phyloP scores from a whole-genome alignment of 176 grass and related monocot genomes.

The Rhynchospora tenuis region DNA sequence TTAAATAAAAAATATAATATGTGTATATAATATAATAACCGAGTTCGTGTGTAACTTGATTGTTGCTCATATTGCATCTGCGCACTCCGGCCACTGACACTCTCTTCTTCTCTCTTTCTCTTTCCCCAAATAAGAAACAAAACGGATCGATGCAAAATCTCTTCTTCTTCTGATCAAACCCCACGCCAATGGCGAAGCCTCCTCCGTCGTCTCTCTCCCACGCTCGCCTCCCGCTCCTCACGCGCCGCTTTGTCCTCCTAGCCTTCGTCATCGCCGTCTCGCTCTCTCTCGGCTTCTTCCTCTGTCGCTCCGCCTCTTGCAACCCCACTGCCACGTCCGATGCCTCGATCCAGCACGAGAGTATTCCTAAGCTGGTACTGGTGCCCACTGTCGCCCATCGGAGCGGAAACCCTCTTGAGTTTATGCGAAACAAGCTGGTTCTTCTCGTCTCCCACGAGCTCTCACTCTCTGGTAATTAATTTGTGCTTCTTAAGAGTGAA shows the following conservation, averaged over 20 bases:
- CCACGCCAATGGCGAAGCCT: conserved; percentile 1
- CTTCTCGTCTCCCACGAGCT: conserved; percentile 93
- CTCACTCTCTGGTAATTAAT: conserved; percentile 75
- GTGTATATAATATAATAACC: too few species aligned
- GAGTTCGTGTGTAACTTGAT: too few species aligned
- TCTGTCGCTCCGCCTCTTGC: conserved; percentile 1
- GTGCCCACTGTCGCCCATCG: not conserved
- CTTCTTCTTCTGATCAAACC: not conserved
- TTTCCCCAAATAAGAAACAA: not conserved
- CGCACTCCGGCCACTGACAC: not conserved
- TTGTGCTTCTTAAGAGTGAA: not conserved
- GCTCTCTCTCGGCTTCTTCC: conserved; percentile 8
- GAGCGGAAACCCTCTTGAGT: conserved; percentile 38
- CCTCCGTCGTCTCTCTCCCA: not conserved
- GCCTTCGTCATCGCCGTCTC: not conserved
- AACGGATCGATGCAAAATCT: not conserved
- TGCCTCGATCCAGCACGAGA: not conserved
- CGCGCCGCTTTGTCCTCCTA: not conserved
- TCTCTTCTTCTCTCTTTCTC: not conserved
- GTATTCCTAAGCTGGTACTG: not conserved
- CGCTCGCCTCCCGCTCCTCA: not conserved
- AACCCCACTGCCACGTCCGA: not conserved
- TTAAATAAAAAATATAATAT: too few species aligned
- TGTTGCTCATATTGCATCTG: too few species aligned
- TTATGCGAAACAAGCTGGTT: conserved; percentile 76